A percentile compares a stretch with the other conserved stretches of the same genome.
Evolutionary conservation across 805 yeast species (phyloP).

Genomic region (Candida alai): DNA sequence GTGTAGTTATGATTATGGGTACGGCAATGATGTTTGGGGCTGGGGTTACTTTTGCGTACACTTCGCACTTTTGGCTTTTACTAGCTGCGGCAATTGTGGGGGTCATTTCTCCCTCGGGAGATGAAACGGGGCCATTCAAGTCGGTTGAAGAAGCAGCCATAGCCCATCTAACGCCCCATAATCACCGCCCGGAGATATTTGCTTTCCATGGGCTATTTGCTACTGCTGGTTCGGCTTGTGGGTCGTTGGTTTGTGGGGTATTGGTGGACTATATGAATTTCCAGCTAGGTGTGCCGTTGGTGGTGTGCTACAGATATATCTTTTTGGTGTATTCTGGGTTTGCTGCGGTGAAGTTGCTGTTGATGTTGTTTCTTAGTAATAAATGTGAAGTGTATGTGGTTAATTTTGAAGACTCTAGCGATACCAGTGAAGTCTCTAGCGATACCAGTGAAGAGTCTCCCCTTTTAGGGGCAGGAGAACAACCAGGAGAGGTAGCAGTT

Average conservation of each 20-base stretch:
- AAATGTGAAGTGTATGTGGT: conserved; percentile 46
- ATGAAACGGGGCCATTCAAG: conserved; percentile 87
- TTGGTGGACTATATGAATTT: conserved; percentile 45
- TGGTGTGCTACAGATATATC: conserved; percentile 49
- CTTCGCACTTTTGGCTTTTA: conserved; percentile 50
- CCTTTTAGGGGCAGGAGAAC: conserved; percentile 4
- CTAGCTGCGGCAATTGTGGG: conserved; percentile 75
- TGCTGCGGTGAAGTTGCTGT: conserved; percentile 48
- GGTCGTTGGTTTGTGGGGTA: conserved; percentile 62
- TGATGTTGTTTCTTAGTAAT: conserved; percentile 48
- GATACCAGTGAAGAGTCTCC: conserved; percentile 2
- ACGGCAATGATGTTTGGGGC: conserved; percentile 63
- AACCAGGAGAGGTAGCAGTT: conserved; percentile 8
- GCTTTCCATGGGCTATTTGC: conserved; percentile 71
- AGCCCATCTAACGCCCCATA: conserved; percentile 70
- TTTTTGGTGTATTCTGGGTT: conserved; percentile 54
- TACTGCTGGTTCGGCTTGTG: conserved; percentile 70
- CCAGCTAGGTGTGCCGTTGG: conserved; percentile 26
- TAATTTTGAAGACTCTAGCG: conserved; percentile 13
- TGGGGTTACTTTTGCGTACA: conserved; percentile 61
- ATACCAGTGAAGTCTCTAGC: conserved; percentile 1
- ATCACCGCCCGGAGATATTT: conserved; percentile 65
- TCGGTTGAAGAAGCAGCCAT: conserved; percentile 80
- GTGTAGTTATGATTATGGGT: conserved; percentile 60
- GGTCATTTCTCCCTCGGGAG: conserved; percentile 85